These are phyloP conservation scores for Tetrahymena malaccensis DNA, from an alignment of 73 alveolate species.

Conservation along the genomic window DNA sequence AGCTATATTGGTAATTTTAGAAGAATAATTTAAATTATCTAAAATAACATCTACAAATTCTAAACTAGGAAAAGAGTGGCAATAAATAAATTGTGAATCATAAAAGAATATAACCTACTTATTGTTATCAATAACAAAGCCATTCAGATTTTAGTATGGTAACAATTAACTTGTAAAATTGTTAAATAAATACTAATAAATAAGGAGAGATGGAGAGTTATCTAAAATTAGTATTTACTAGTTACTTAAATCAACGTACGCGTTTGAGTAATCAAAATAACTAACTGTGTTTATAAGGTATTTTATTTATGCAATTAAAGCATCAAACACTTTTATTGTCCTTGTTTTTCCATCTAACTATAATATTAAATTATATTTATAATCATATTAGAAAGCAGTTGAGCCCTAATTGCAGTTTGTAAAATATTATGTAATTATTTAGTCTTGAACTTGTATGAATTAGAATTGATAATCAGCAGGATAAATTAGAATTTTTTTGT, in stretches of 20 bases:
- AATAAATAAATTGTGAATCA: neutral
- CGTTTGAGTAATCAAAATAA: neutral
- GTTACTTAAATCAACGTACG: neutral
- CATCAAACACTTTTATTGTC: neutral
- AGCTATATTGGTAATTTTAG: neutral
- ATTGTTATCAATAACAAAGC: neutral
- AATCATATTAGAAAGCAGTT: neutral
- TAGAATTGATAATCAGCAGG: neutral
- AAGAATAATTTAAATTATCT: neutral
- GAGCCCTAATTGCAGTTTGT: neutral
- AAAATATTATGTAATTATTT: neutral
- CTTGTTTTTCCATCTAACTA: neutral
- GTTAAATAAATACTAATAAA: neutral
- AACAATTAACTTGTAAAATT: neutral
- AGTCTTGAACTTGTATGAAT: neutral
- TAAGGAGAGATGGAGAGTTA: neutral
- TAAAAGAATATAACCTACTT: neutral
- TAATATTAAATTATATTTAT: neutral
- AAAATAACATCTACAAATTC: neutral
- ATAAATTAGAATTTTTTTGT: neutral
- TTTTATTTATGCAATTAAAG: neutral
- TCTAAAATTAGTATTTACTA: neutral
- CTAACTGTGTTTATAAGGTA: neutral
- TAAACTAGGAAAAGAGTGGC: neutral
- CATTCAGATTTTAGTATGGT: neutral